Conservation (phyloP, 2,329 filamentous ascomycete genomes). For the Dothistroma pini region DNA sequence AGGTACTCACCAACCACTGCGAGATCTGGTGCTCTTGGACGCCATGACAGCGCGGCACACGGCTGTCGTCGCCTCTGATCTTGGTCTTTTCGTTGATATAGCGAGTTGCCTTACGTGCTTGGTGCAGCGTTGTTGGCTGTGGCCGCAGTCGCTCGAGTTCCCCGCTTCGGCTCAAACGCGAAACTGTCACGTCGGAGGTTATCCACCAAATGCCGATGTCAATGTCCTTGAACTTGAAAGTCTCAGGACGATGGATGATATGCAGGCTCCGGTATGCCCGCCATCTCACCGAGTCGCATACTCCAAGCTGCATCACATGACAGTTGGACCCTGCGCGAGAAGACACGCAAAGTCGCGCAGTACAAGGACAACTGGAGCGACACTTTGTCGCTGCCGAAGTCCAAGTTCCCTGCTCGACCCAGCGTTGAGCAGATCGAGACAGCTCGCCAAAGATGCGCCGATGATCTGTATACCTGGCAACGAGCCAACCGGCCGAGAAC, state of each 20-base stretch:
- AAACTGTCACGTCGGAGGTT: not conserved
- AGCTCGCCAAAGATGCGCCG: slow-evolving; percentile 73
- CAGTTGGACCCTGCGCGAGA: slow-evolving; percentile 3
- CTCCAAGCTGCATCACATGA: slow-evolving; percentile 16
- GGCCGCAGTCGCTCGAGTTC: not conserved
- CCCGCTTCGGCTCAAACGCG: not conserved
- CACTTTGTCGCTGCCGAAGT: slow-evolving; percentile 48
- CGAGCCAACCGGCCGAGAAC: slow-evolving; percentile 35
- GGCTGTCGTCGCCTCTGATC: not conserved
- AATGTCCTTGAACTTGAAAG: not conserved
- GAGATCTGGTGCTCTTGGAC: not conserved
- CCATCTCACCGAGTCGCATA: slow-evolving; percentile 20
- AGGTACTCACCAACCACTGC: slow-evolving; percentile 3
- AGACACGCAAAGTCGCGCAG: slow-evolving; percentile 12
- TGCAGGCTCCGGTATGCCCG: slow-evolving; percentile 15
- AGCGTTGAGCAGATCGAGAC: slow-evolving; percentile 42
- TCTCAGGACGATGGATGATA: not conserved
- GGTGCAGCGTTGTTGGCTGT: too few species aligned
- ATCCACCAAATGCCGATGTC: not conserved
- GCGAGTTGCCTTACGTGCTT: not conserved
- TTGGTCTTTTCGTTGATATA: not conserved
- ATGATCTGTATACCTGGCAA: slow-evolving; percentile 91
- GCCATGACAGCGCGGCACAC: not conserved
- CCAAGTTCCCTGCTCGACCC: slow-evolving; percentile 48
- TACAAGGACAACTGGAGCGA: slow-evolving; percentile 28